Evolutionary conservation across 805 yeast species (phyloP).

Genomic region (Lipomyces lipofer): DNA sequence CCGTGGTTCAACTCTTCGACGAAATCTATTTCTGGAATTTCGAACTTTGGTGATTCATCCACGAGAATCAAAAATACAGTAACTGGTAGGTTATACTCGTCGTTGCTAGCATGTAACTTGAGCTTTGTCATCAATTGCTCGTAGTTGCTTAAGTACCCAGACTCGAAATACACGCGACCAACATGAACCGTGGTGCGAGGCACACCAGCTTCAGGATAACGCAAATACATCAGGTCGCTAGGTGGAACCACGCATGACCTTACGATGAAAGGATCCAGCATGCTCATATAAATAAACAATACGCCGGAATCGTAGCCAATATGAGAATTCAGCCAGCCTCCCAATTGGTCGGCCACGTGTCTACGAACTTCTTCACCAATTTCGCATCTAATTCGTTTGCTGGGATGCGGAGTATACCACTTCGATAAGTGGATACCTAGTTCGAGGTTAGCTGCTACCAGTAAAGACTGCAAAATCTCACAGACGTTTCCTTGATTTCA

Average conservation of each 20-base stretch:
- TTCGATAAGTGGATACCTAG: not conserved
- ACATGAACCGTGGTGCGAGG: not conserved
- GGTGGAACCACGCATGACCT: constrained; percentile 2
- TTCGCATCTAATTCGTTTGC: not conserved
- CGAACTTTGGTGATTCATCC: not conserved
- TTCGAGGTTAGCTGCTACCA: not conserved
- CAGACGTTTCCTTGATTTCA: not conserved
- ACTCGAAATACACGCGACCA: not conserved
- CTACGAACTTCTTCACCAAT: not conserved
- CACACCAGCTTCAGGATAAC: not conserved
- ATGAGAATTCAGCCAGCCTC: not conserved
- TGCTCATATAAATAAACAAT: not conserved
- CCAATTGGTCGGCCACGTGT: not conserved
- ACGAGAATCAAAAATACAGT: not conserved
- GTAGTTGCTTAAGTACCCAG: not conserved
- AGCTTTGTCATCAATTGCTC: constrained; percentile 1
- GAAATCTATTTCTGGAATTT: not conserved
- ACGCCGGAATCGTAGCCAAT: not conserved
- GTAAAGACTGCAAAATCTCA: not conserved
- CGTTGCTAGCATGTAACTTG: not conserved
- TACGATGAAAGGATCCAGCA: not conserved
- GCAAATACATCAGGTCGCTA: not conserved
- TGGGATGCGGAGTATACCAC: not conserved
- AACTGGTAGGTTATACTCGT: not conserved
- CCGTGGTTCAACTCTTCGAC: not conserved